These are phyloP conservation scores for Trichoderma afroharzianum DNA, from an alignment of 2,329 filamentous ascomycete species.

Conservation along the genomic window DNA sequence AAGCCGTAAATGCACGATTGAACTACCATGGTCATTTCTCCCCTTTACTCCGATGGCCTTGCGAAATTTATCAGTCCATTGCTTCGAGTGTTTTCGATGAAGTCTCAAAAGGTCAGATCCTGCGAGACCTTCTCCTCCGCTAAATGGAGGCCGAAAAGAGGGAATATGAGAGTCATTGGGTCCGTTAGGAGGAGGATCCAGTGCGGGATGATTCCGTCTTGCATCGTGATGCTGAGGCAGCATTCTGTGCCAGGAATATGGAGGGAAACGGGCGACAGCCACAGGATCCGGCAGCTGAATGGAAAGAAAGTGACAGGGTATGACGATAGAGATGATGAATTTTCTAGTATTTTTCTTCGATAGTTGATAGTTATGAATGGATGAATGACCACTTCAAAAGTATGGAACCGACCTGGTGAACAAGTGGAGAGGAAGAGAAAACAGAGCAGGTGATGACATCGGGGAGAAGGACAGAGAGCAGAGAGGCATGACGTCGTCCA, in stretches of 20 bases:
- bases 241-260: slow-evolving; percentile 27
- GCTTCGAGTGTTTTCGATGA: slow-evolving; percentile 29
- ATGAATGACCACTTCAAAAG: slow-evolving; percentile 5
- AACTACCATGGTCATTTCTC: slow-evolving; percentile 28
- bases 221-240: slow-evolving; percentile 26
- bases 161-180: slow-evolving; percentile 16
- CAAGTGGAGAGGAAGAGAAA: not conserved
- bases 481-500: not conserved
- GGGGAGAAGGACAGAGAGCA: not conserved
- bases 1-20: not conserved
- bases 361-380: slow-evolving; percentile 1
- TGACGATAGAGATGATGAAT: not conserved
- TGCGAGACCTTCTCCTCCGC: slow-evolving; percentile 13
- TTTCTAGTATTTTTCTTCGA: not conserved
- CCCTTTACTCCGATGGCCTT: slow-evolving; percentile 27
- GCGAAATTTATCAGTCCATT: slow-evolving; percentile 33
- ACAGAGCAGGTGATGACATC: not conserved
- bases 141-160: slow-evolving; percentile 9
- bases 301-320: not conserved
- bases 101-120: slow-evolving; percentile 23
- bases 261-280: not conserved
- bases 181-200: slow-evolving; percentile 21
- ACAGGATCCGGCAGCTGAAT: not conserved
- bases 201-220: slow-evolving; percentile 26
- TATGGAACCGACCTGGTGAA: not conserved